phyloP scores from a whole-genome alignment of 352 stramenopile genomes.

The Phytophthora citrophthora region DNA sequence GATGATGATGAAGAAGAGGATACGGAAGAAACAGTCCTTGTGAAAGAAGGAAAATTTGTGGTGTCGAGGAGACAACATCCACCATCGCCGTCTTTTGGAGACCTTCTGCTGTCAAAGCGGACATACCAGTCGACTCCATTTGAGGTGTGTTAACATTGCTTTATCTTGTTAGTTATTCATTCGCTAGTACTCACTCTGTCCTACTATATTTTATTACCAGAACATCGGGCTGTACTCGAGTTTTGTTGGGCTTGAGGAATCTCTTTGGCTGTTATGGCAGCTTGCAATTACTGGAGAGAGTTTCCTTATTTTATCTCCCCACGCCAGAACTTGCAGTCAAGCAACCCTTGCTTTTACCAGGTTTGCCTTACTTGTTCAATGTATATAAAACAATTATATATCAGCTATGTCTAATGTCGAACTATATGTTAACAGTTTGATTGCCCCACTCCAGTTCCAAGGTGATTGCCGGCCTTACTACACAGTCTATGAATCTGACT shows the following conservation, averaged over 20 bases:
- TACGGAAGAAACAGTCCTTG: constrained; percentile 33
- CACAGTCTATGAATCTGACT: constrained; percentile 87
- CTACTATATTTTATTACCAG: constrained; percentile 27
- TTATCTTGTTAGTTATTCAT: neutral
- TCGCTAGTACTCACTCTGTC: neutral
- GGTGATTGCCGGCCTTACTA: constrained; percentile 89
- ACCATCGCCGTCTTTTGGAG: constrained; percentile 70
- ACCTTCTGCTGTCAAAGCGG: constrained; percentile 71
- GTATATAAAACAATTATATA: neutral
- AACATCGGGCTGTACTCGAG: constrained; percentile 86
- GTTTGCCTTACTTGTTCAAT: constrained; percentile 24
- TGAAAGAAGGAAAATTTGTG: constrained; percentile 58
- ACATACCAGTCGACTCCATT: constrained; percentile 57
- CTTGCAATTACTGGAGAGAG: constrained; percentile 86
- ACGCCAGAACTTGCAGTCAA: constrained; percentile 82
- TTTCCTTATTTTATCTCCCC: constrained; percentile 78
- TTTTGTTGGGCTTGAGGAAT: constrained; percentile 77
- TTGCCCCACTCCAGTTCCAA: constrained; percentile 79
- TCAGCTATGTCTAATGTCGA: constrained; percentile 1
- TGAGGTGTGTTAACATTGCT: constrained; percentile 41
- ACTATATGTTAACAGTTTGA: constrained; percentile 53
- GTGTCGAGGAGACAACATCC: constrained; percentile 40
- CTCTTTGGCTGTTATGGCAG: constrained; percentile 87
- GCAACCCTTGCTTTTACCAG: constrained; percentile 82
- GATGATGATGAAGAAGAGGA: constrained; percentile 34